phyloP scores from a whole-genome alignment of 371 early-diverging fungal genomes.

The Apophysomyces elegans region DNA sequence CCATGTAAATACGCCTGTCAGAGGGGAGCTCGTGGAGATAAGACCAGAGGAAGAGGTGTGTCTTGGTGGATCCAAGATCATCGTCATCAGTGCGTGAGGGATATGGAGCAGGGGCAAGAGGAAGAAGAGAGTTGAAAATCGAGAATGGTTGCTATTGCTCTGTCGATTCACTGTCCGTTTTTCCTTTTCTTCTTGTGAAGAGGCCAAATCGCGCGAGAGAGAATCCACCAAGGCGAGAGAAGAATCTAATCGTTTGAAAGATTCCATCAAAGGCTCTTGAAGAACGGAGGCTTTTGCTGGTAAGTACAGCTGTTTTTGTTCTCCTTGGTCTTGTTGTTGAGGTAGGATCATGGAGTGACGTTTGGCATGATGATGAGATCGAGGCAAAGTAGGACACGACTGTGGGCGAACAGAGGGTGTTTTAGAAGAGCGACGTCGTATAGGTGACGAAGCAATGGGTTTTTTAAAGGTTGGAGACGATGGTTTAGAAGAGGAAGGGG shows the following conservation, averaged over 20 bases:
- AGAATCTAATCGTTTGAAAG: slow-evolving; percentile 45
- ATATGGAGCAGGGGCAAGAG: slow-evolving; percentile 30
- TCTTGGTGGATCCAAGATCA: slow-evolving; percentile 26
- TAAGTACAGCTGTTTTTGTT: no score
- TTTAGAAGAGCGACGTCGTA: not conserved
- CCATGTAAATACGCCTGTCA: slow-evolving; percentile 22
- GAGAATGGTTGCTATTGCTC: not conserved
- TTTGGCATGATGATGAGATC: not conserved
- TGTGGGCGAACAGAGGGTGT: slow-evolving; percentile 7
- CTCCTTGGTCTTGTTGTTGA: no score
- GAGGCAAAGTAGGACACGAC: slow-evolving; percentile 13
- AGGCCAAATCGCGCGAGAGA: slow-evolving; percentile 47
- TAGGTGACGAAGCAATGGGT: not conserved
- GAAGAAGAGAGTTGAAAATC: slow-evolving; percentile 16
- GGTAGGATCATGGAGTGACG: not conserved
- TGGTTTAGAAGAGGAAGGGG: not conserved
- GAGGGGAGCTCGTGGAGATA: not conserved
- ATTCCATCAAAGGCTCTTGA: slow-evolving; percentile 36
- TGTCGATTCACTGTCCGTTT: not conserved
- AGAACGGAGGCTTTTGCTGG: not conserved
- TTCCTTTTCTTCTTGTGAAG: not conserved
- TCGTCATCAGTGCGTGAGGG: slow-evolving; percentile 30
- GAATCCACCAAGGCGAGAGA: slow-evolving; percentile 54
- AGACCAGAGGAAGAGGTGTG: slow-evolving; percentile 12
- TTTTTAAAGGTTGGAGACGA: slow-evolving; percentile 1